Conservation (phyloP, 768 basidiomycete species). For the Arthromyces matolae region DNA sequence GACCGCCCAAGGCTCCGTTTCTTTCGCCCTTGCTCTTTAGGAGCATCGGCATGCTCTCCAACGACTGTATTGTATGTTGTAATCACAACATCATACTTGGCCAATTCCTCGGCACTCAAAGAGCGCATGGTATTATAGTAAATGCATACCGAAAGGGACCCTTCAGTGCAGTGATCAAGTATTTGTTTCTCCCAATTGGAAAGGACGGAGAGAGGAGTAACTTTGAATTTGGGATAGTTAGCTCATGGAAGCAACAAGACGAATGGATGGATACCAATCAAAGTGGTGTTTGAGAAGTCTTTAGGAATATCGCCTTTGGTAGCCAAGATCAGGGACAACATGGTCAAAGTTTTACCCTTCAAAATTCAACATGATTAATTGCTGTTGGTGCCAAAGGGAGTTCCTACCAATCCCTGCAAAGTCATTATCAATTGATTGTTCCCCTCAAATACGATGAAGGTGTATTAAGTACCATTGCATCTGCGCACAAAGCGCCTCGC, state of each 20-base stretch:
- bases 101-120: constrained; percentile 55
- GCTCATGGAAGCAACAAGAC: too few species aligned
- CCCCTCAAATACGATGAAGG: not conserved
- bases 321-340: constrained; percentile 76
- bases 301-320: constrained; percentile 62
- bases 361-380: not conserved
- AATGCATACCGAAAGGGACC: constrained; percentile 48
- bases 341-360: constrained; percentile 88
- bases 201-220: constrained; percentile 77
- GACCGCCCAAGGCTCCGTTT: constrained; percentile 56
- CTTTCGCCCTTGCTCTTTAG: constrained; percentile 40
- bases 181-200: constrained; percentile 91
- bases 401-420: constrained; percentile 38
- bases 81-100: constrained; percentile 71
- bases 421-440: not conserved
- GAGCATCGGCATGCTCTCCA: constrained; percentile 44
- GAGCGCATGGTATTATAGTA: constrained; percentile 74
- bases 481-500: constrained; percentile 83
- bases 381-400: not conserved
- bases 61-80: constrained; percentile 79
- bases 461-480: constrained; percentile 76
- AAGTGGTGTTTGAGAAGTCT: constrained; percentile 62
- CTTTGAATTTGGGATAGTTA: too few species aligned
- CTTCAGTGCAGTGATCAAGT: constrained; percentile 60
- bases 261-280: constrained; percentile 55